Percentiles rank a stretch among this genome's conserved stretches.
Conservation (phyloP, 2,329 filamentous ascomycete species). For the Fusarium lateritium region DNA sequence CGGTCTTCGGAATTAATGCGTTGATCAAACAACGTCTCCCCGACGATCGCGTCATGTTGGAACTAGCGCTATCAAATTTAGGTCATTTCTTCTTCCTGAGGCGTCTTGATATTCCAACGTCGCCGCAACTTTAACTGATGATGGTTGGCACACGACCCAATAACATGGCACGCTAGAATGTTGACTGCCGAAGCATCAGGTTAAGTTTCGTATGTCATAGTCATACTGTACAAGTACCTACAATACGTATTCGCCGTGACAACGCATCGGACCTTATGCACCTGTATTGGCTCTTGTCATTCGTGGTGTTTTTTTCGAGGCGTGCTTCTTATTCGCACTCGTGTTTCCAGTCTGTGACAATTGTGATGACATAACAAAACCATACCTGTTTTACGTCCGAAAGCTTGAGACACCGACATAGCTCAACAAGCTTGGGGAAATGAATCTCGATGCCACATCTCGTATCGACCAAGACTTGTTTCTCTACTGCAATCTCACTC, state of each 20-base stretch:
- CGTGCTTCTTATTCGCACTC: slow-evolving; percentile 25
- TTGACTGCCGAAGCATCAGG: slow-evolving; percentile 8
- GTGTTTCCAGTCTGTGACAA: slow-evolving; percentile 10
- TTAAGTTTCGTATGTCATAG: slow-evolving; percentile 9
- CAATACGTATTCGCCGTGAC: not conserved
- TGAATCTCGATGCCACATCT: slow-evolving; percentile 28
- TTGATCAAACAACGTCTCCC: slow-evolving; percentile 3
- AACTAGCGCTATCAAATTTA: slow-evolving; percentile 15
- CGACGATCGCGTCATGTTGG: slow-evolving; percentile 6
- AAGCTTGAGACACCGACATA: slow-evolving; percentile 27
- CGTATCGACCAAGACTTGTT: slow-evolving; percentile 20
- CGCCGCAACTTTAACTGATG: not conserved
- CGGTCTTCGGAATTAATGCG: not conserved
- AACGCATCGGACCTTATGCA: slow-evolving; percentile 11
- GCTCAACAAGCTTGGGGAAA: slow-evolving; percentile 4
- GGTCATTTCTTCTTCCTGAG: not conserved
- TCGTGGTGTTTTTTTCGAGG: not conserved
- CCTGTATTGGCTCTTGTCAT: not conserved
- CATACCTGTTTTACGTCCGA: slow-evolving; percentile 4
- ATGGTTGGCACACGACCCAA: slow-evolving; percentile 8
- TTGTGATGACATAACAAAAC: slow-evolving; percentile 15
- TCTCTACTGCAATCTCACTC: slow-evolving; percentile 16
- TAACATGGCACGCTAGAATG: slow-evolving; percentile 13
- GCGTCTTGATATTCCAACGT: slow-evolving; percentile 14
- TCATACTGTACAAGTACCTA: no score